phyloP scores from a whole-genome alignment of 805 yeast genomes.

The Brettanomyces nanus region DNA sequence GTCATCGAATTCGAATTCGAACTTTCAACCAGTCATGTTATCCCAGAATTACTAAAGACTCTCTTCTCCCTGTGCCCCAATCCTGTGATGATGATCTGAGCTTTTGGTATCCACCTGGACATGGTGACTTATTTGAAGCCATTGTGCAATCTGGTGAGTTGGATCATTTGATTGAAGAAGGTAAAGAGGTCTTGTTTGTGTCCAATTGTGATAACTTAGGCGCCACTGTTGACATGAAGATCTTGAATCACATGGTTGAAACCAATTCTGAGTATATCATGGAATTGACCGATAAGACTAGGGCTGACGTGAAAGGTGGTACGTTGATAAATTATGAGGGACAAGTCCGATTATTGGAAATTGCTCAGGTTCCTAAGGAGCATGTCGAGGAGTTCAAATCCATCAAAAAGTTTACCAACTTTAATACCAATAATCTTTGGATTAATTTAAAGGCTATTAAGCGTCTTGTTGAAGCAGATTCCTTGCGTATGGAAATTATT shows the following conservation, averaged over 20 bases:
- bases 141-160: constrained; percentile 85
- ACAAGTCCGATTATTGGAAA: constrained; percentile 86
- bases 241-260: constrained; percentile 87
- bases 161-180: constrained; percentile 81
- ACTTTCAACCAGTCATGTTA: constrained; percentile 97
- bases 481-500: constrained; percentile 85
- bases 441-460: constrained; percentile 91
- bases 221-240: constrained; percentile 91
- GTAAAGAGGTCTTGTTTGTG: constrained; percentile 90
- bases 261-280: constrained; percentile 89
- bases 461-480: constrained; percentile 77
- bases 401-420: constrained; percentile 95
- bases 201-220: constrained; percentile 98
- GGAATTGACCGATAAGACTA: constrained; percentile 98
- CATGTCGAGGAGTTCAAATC: constrained; percentile 97
- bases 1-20: constrained; percentile 89
- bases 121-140: constrained; percentile 94
- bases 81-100: constrained; percentile 63
- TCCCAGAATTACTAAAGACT: constrained; percentile 93
- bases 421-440: constrained; percentile 98
- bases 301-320: constrained; percentile 99
- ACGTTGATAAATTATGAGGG: constrained; percentile 95
- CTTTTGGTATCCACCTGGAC: constrained; percentile 99
- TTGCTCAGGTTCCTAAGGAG: constrained; percentile 97
- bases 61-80: constrained; percentile 91